phyloP scores from a whole-genome alignment of 1,284 basidiomycete species.

The Clitocybe nebularis region DNA sequence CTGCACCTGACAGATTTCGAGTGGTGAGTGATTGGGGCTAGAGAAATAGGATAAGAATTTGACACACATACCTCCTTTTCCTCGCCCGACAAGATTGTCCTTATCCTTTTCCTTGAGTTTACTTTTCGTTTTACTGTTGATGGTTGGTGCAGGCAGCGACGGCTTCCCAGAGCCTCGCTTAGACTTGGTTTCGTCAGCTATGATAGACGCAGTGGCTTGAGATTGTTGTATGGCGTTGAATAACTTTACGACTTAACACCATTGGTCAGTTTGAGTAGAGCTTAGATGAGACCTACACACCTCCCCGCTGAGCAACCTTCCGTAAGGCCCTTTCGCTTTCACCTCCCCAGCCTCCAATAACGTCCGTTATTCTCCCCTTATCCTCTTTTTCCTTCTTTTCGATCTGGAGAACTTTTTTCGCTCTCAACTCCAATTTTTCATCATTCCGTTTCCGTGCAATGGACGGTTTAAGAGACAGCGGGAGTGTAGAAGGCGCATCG shows the following conservation, averaged over 20 bases:
- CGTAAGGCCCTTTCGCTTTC: constrained; percentile 71
- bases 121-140: constrained; percentile 40
- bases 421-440: constrained; percentile 67
- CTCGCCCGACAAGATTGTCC: constrained; percentile 47
- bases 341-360: constrained; percentile 81
- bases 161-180: constrained; percentile 69
- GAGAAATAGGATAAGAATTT: too few species aligned
- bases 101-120: constrained; percentile 53
- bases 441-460: constrained; percentile 63
- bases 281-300: constrained; percentile 35
- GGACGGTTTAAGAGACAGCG: constrained; percentile 74
- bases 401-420: constrained; percentile 61
- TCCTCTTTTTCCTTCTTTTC: constrained; percentile 79
- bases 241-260: constrained; percentile 63
- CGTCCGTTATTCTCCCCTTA: constrained; percentile 63
- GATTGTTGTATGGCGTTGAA: constrained; percentile 82
- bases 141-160: constrained; percentile 58
- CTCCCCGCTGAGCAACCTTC: constrained; percentile 81
- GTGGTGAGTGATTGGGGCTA: too few species aligned
- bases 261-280: constrained; percentile 6
- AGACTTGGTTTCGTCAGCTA: constrained; percentile 54
- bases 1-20: constrained; percentile 37
- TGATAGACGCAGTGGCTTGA: constrained; percentile 49
- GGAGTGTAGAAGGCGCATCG: constrained; percentile 58
- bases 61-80: constrained; percentile 58